Percentiles rank a stretch among this genome's conserved stretches.
Conservation (phyloP, 2,329 filamentous ascomycete species). For the Clarireedia hainanense region DNA sequence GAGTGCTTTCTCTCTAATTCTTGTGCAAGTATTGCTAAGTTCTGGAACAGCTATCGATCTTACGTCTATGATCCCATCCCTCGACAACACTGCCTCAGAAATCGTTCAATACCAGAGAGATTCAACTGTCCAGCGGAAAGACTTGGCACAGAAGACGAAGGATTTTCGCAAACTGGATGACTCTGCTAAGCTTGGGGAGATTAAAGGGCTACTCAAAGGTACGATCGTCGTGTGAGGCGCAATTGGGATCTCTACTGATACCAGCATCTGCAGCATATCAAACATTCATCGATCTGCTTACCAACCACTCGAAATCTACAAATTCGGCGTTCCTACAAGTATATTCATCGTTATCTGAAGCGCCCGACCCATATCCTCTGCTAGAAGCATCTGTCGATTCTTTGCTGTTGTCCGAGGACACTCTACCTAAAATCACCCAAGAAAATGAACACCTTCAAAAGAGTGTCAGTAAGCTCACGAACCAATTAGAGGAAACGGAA, state of each 20-base stretch:
- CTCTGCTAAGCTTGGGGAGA: constrained; percentile 73
- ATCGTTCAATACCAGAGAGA: constrained; percentile 90
- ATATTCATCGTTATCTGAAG: constrained; percentile 90
- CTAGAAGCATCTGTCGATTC: constrained; percentile 95
- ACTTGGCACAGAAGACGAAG: constrained; percentile 97
- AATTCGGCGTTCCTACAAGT: constrained; percentile 89
- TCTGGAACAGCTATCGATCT: constrained; percentile 68
- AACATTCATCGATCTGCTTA: constrained; percentile 91
- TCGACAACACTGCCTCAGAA: constrained; percentile 91
- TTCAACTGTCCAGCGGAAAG: constrained; percentile 91
- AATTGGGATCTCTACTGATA: not conserved
- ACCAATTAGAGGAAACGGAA: constrained; percentile 78
- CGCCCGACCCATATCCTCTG: constrained; percentile 90
- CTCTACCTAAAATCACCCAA: constrained; percentile 75
- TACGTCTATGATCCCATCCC: constrained; percentile 69
- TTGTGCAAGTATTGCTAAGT: constrained; percentile 7
- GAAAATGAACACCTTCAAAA: constrained; percentile 86
- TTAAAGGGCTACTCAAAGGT: constrained; percentile 88
- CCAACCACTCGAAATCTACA: constrained; percentile 90
- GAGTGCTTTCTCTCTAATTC: constrained; percentile 26
- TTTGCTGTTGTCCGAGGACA: constrained; percentile 85
- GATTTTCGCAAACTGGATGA: constrained; percentile 95
- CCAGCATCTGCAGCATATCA: constrained; percentile 64
- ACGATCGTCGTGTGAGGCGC: constrained; percentile 12
- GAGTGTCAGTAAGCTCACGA: constrained; percentile 65